Evolutionary conservation across 768 basidiomycete genomes (phyloP).

Genomic region (Chalciporus pseudorubinellus): DNA sequence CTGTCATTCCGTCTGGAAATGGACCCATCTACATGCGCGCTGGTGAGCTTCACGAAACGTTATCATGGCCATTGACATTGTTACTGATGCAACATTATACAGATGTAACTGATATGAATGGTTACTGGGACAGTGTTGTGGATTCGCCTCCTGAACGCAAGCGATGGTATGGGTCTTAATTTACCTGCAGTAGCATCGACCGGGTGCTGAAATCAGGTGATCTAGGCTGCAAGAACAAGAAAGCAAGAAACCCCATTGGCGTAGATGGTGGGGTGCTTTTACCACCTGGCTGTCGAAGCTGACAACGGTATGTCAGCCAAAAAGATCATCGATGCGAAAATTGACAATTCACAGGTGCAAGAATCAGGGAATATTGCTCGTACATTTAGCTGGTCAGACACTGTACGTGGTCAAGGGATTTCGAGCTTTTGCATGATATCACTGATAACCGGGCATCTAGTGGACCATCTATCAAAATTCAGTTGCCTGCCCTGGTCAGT

Average conservation of each 20-base stretch:
- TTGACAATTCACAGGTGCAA: background rate
- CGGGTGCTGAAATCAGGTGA: too few relatives aligned
- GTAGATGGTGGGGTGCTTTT: background rate
- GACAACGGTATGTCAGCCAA: background rate
- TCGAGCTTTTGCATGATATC: background rate
- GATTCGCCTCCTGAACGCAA: background rate
- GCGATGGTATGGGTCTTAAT: background rate
- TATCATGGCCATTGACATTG: background rate
- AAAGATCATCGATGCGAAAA: background rate
- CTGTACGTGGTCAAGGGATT: background rate
- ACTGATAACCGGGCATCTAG: background rate
- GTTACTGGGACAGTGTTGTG: background rate
- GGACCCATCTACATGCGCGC: background rate
- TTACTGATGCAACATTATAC: background rate
- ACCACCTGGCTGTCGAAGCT: background rate
- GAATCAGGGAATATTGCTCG: background rate
- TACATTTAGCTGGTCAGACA: background rate
- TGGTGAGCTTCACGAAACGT: background rate
- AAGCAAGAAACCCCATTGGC: background rate
- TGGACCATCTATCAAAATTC: background rate
- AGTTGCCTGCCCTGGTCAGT: background rate
- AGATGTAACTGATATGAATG: background rate
- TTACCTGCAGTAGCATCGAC: too few relatives aligned
- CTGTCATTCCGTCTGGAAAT: background rate
- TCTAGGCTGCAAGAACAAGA: background rate